Evolutionary conservation across 106 monocot species (phyloP), one percentile per base, ranked within the genome.

Genomic region (Posidonia australis): DNA sequence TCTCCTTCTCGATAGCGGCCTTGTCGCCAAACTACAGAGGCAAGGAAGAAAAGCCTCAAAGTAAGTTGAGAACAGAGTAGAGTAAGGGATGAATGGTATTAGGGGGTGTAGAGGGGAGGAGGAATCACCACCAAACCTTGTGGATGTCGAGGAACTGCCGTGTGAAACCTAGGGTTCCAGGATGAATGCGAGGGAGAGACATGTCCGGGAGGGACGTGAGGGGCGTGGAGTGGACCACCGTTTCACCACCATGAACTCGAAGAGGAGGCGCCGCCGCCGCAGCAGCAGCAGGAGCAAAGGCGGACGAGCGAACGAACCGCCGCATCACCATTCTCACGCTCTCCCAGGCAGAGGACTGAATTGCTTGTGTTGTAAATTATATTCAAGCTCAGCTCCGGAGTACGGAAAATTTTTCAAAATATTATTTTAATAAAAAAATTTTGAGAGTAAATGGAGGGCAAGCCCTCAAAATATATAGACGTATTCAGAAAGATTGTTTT

Each of bases 1-100:
- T 57, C 57, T 57, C 57, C 57, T 57, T 57, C 14, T 57, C 27
- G 57, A 57, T 57, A 24, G 57, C 57, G 26, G 2, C 27, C 28
- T 27, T 57, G 27, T 57, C 25, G 14, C 57, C 57, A 2, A 57
- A 57, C 57, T 57, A 57, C 57, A 57, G 9, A 22, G 4, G 14
- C 13, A 30, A 9, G 54, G 12, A 54, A 21, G 22, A 54, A 23
- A 54, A 54, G n/a, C n/a, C n/a, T n/a, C 36, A 7, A 36, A 36
- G 36, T 36, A 36, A 7, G 2, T 36, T 36, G 36, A 36, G 36
- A 7, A 4, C 36, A 36, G 36, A 36, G 7, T 36, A 57, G 16
- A 28, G 14, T 22, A 27, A 57, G 1, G 13, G 13, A 13, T 57
- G 26, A 57, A 0, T 27, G 1, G 14, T 11, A 28, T 5, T 57